These are phyloP conservation scores for Nakaseomyces sp. DNA, from an alignment of 1,139 yeast genomes.

Conservation along the genomic window DNA sequence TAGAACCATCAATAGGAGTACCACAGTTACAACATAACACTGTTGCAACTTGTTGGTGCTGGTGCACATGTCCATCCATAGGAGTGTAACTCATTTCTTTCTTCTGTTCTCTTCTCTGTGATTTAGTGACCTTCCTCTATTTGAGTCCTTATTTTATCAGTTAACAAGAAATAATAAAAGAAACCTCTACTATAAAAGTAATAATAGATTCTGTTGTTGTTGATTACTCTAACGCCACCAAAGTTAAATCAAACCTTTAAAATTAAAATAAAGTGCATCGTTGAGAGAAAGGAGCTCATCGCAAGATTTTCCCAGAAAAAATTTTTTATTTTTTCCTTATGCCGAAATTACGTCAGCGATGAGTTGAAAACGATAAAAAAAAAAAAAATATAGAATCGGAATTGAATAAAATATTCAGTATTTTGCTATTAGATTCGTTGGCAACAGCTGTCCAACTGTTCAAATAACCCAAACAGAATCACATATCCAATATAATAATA, in stretches of 20 bases:
- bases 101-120: background rate
- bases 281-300: background rate
- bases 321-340: background rate
- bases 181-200: background rate
- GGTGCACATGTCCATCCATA: conserved; percentile 20
- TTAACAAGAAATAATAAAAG: background rate
- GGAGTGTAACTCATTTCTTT: conserved; percentile 23
- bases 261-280: too few species aligned
- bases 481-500: too few species aligned
- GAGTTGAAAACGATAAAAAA: background rate
- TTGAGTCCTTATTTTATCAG: background rate
- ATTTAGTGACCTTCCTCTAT: background rate
- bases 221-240: too few species aligned
- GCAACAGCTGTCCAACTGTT: too few species aligned
- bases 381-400: background rate
- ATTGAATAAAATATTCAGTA: too few species aligned
- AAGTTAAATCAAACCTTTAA: too few species aligned
- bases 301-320: conserved; percentile 5
- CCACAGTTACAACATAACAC: conserved; percentile 98
- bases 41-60: conserved; percentile 51
- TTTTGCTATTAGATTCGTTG: too few species aligned
- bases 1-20: conserved; percentile 92
- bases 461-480: background rate
- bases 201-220: too few species aligned
- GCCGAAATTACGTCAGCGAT: conserved; percentile 6